A percentile compares a stretch with the other conserved stretches of the same genome.
These are phyloP conservation scores for Neohortaea acidophila DNA, from an alignment of 495 filamentous ascomycete genomes.

Conservation along the genomic window DNA sequence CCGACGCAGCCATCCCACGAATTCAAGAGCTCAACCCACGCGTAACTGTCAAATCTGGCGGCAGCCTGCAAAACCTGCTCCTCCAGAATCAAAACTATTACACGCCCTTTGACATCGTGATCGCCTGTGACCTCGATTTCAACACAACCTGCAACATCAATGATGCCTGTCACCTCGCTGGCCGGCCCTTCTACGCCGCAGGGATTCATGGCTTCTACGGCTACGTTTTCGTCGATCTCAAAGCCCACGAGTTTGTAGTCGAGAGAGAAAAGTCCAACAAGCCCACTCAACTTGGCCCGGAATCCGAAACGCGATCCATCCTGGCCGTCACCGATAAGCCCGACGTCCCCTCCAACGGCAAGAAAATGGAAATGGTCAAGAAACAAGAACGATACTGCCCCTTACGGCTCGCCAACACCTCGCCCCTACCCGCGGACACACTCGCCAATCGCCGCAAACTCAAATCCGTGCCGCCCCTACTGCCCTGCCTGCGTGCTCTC, in stretches of 20 bases:
- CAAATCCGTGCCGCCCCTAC: slow-evolving; percentile 59
- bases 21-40: slow-evolving; percentile 81
- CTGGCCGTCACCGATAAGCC: slow-evolving; percentile 55
- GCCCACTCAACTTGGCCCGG: slow-evolving; percentile 43
- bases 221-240: slow-evolving; percentile 84
- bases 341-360: slow-evolving; percentile 48
- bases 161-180: slow-evolving; percentile 57
- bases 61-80: slow-evolving; percentile 31
- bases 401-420: slow-evolving; percentile 60
- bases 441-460: slow-evolving; percentile 48
- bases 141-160: slow-evolving; percentile 61
- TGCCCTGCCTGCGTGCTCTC: slow-evolving; percentile 66
- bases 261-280: slow-evolving; percentile 70
- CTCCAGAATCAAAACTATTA: slow-evolving; percentile 56
- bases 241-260: slow-evolving; percentile 73
- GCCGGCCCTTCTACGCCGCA: slow-evolving; percentile 75
- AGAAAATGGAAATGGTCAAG: slow-evolving; percentile 73
- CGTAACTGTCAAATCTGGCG: slow-evolving; percentile 36
- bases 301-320: slow-evolving; percentile 65
- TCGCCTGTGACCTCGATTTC: slow-evolving; percentile 79
- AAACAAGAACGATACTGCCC: slow-evolving; percentile 83
- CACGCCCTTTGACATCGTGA: slow-evolving; percentile 63
- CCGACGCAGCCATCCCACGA: slow-evolving; percentile 61
- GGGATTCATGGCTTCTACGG: slow-evolving; percentile 83
- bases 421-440: slow-evolving; percentile 55